Evolutionary conservation across 768 basidiomycete genomes (phyloP), one percentile per base, ranked within the genome.

Genomic region (Baorangia bicolor): DNA sequence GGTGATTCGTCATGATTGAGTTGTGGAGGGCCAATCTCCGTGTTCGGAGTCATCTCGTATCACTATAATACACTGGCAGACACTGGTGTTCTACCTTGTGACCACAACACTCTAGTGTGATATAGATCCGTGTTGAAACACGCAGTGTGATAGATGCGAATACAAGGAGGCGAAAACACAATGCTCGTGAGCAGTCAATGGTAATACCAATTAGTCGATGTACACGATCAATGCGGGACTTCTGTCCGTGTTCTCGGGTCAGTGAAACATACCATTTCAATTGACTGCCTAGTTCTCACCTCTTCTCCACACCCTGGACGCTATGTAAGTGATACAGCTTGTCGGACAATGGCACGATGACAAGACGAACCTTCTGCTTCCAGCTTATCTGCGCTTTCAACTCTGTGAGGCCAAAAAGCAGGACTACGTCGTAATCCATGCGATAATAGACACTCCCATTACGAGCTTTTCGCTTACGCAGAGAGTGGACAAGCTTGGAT

Each of bases 381-480:
- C 80, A 81, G 2, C 68, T 61, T 27, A 79, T 71, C 34, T 79
- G 74, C 0, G 78, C 80, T 55, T 77, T 75, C 31, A 80, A 55
- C 51, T 81, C 80, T 0, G 78, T 76, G 13, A 73, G 51, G 2
- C 79, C 79, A 44, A 78, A 75, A 10, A 71, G 64, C 14, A 81
- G 49, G 14, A 78, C 57, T 4, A 80, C 62, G 5, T 74, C 66
- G 44, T 67, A 74, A 0, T 62, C 33, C 27, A 69, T 46, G 23
- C 11, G 8, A 53, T 68, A 69, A 31, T 54, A 65, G 9, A 37
- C 27, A 25, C 14, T 25, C 30, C 53, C 53, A 13, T 25, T 51
- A 11, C 13, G 44, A 5, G 44, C 21, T 39, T 7, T 23, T 47
- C 16, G 34, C 0, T 39, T 37, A 10, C 2, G 10, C 12, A 68